Percentiles rank a stretch among this genome's conserved stretches.
Conservation (phyloP, 257 asterid genomes). For the Plantago ovata region DNA sequence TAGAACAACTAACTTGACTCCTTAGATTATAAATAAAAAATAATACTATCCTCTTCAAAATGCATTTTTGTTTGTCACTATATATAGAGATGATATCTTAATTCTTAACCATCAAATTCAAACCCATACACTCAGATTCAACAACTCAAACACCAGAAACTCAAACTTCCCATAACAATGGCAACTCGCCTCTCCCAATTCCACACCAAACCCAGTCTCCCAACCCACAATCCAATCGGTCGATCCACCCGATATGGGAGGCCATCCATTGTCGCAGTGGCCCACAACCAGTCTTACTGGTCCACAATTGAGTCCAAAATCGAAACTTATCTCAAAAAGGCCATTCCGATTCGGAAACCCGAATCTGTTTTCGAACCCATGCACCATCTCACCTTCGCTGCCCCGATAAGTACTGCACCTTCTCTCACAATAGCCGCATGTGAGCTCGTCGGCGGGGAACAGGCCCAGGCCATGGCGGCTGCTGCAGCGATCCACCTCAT, state of each 20-base stretch:
- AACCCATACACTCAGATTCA: too few relatives aligned
- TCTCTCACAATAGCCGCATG: constrained; percentile 76
- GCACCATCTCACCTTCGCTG: constrained; percentile 60
- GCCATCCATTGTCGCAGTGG: constrained; percentile 16
- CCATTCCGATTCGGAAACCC: constrained; percentile 51
- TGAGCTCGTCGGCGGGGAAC: constrained; percentile 58
- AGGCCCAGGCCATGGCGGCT: constrained; percentile 49
- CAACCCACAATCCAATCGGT: constrained; percentile 13
- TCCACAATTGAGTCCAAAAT: constrained; percentile 48
- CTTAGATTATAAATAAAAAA: too few relatives aligned
- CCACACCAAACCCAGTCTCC: constrained; percentile 15
- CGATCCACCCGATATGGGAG: not conserved
- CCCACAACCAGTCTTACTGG: constrained; percentile 41
- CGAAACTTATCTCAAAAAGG: constrained; percentile 36
- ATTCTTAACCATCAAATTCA: too few relatives aligned
- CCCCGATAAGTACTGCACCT: constrained; percentile 56
- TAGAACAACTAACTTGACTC: too few relatives aligned
- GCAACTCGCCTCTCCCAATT: constrained; percentile 21
- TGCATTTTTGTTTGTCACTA: too few relatives aligned
- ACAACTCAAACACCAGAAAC: too few relatives aligned
- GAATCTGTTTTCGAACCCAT: constrained; percentile 66
- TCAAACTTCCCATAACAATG: constrained; percentile 19
- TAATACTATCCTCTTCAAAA: too few relatives aligned
- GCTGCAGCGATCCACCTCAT: constrained; percentile 68
- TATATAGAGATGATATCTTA: too few relatives aligned